phyloP scores from a whole-genome alignment of 371 early-diverging fungal species.

The Mortierella sp. region DNA sequence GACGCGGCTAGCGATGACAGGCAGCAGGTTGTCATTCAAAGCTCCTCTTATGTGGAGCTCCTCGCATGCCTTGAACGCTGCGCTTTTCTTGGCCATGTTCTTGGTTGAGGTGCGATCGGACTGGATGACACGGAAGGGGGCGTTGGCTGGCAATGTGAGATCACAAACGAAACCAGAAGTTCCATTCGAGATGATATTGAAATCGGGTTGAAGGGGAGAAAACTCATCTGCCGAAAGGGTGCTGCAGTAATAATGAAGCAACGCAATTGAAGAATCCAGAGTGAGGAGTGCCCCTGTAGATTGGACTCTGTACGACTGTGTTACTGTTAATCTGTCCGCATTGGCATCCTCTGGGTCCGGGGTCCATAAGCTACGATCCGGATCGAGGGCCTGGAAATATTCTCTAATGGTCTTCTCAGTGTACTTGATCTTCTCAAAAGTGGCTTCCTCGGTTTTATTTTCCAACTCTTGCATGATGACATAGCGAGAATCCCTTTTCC shows the following conservation, averaged over 20 bases:
- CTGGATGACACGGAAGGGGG: constrained; percentile 68
- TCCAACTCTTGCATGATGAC: constrained; percentile 77
- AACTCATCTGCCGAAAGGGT: constrained; percentile 72
- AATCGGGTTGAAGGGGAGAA: constrained; percentile 60
- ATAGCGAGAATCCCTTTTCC: constrained; percentile 79
- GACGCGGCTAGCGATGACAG: constrained; percentile 41
- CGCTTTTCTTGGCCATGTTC: constrained; percentile 76
- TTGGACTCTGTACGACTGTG: constrained; percentile 60
- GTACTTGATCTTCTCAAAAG: constrained; percentile 59
- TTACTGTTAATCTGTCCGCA: constrained; percentile 48
- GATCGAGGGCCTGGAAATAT: constrained; percentile 64
- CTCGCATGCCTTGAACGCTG: constrained; percentile 79
- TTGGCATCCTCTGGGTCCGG: constrained; percentile 49
- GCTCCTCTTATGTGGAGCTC: constrained; percentile 74
- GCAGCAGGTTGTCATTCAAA: constrained; percentile 82
- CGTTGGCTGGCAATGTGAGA: constrained; percentile 74
- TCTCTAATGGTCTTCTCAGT: constrained; percentile 68
- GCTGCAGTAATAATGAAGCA: constrained; percentile 75
- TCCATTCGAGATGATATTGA: constrained; percentile 52
- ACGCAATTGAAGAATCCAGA: constrained; percentile 68
- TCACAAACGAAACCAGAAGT: constrained; percentile 57
- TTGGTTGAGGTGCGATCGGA: constrained; percentile 73
- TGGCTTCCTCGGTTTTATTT: constrained; percentile 57
- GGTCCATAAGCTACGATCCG: constrained; percentile 58
- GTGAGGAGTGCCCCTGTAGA: constrained; percentile 77